Conservation (phyloP, 768 basidiomycete species). For the Naganishia onofrii region DNA sequence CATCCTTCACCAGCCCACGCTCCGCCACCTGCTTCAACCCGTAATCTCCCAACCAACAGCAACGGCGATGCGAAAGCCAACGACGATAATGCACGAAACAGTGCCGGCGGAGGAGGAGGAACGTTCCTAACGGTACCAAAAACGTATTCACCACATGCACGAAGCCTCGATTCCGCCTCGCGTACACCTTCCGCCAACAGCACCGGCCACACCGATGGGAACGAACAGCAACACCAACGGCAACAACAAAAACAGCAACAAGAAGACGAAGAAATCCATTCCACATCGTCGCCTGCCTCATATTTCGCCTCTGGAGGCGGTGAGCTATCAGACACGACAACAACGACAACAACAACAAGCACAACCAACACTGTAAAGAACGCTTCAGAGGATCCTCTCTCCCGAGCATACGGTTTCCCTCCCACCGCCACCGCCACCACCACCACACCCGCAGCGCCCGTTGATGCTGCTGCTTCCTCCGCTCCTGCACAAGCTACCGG, state of each 20-base stretch:
- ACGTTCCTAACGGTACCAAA: neutral
- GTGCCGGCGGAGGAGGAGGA: neutral
- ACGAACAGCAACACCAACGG: no score
- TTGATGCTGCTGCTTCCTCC: no score
- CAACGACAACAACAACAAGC: no score
- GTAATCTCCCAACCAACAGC: neutral
- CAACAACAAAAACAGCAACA: neutral
- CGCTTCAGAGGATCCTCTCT: neutral
- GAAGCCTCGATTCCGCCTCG: neutral
- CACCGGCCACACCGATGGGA: no score
- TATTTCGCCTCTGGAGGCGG: neutral
- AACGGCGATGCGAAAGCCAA: neutral
- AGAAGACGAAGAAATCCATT: neutral
- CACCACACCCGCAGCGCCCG: neutral
- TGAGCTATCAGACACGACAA: neutral
- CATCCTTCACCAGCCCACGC: no score
- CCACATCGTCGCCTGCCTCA: neutral
- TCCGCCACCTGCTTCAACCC: neutral
- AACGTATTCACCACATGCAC: constrained; percentile 15
- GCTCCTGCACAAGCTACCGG: no score
- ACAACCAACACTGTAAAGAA: neutral
- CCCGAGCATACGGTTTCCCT: neutral
- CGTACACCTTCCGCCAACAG: neutral
- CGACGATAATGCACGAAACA: neutral
- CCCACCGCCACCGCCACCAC: no score